These are phyloP conservation scores for Rachicladosporium sp. DNA, from an alignment of 2,329 filamentous ascomycete genomes.

Conservation along the genomic window DNA sequence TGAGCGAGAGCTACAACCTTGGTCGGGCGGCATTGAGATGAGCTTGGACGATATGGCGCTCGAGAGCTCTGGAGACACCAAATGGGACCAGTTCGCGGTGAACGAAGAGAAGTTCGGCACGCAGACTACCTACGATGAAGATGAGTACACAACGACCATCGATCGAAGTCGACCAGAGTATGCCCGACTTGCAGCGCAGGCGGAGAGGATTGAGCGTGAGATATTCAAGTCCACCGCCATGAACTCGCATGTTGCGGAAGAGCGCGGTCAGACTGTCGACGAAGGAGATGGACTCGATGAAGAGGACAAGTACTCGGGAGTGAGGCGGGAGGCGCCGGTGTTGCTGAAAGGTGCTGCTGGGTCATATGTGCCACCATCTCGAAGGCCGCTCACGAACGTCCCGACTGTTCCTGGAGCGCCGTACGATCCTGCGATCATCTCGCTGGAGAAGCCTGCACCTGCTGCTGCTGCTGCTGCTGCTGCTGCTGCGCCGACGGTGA, in stretches of 20 bases:
- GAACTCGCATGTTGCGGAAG: conserved; percentile 79
- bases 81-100: conserved; percentile 88
- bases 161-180: conserved; percentile 75
- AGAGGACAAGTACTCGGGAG: conserved; percentile 96
- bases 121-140: conserved; percentile 84
- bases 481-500: too few species aligned
- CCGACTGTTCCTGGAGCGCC: conserved; percentile 64
- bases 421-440: conserved; percentile 82
- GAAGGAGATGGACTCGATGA: conserved; percentile 64
- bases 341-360: conserved; percentile 47
- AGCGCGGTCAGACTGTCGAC: conserved; percentile 55
- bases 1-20: conserved; percentile 68
- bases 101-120: conserved; percentile 83
- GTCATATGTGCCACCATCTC: conserved; percentile 84
- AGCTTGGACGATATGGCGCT: conserved; percentile 52
- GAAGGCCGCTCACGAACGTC: conserved; percentile 64
- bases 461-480: conserved; percentile 6
- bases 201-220: conserved; percentile 74
- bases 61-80: conserved; percentile 26
- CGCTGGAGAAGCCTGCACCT: conserved; percentile 44
- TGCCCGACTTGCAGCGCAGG: conserved; percentile 61
- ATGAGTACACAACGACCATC: conserved; percentile 85
- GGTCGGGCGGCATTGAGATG: conserved; percentile 53
- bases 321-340: conserved; percentile 56
- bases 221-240: conserved; percentile 66